Evolutionary conservation across 2,329 filamentous ascomycete species (phyloP), one percentile per base, ranked within the genome.

Genomic region (Alternaria sp.): DNA sequence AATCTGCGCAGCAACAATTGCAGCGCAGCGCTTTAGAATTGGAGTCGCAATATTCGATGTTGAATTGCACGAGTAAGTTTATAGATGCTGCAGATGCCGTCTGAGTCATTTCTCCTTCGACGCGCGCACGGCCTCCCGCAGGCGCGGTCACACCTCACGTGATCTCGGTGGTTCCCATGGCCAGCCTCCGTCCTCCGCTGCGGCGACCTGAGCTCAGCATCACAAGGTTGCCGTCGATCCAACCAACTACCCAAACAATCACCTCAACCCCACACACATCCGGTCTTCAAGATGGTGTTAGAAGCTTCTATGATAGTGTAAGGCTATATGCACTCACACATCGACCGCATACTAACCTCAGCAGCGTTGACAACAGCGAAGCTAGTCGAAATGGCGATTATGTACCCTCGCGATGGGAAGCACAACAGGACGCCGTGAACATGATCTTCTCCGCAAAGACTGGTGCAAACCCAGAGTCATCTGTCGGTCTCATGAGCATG

Each of bases 401-500:
- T 79, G 85, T 89, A 78, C 95, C 96, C 63, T 96, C 94, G 71
- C 90, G 96, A 82, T 99, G 94, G 87, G 94, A 97, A 83, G 94
- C 96, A 74, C 96, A 99, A 87, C 88, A 93, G 73, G 96, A 99
- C 82, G 94, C 95, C 60, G 93, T 97, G 76, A 96, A 92, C 82
- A 90, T 97, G 76, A 91, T 98, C 77, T 98, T 98, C 85, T 93
- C 94, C 79, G 93, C 92, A 78, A 97, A 99, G 82, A 97, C 94
- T 72, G 91, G 94, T 83, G 92, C 91, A 72, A 97, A 99, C 81
- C 94, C 96, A 30, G 96, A 99, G 83, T 98, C 95, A 8, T 96
- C 94, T 11, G 96, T 99, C 70, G 96, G 96, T 56, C 86, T 99
- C 69, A 97, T 99, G 94, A 97, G 93, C 83, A 98, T 98, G 95